These are phyloP conservation scores for Globisporangium rhizosaccharum DNA, from an alignment of 352 stramenopile genomes.

Conservation along the genomic window DNA sequence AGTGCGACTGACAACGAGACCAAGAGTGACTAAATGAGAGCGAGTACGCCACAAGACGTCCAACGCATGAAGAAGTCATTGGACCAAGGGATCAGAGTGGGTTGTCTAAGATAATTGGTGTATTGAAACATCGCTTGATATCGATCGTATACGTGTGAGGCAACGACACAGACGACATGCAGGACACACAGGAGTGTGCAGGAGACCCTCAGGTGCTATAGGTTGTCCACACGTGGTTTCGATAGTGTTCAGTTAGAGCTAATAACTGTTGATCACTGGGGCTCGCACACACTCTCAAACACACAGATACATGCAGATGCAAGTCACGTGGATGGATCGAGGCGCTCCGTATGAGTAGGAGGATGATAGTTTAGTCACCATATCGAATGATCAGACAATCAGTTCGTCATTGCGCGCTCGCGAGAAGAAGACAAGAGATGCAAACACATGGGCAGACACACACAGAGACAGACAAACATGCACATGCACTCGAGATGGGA, in stretches of 20 bases:
- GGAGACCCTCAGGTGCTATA: conserved; percentile 35
- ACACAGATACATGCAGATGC: not conserved
- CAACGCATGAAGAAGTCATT: no score
- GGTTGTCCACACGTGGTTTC: conserved; percentile 43
- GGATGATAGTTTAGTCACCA: conserved; percentile 44
- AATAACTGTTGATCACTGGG: conserved; percentile 86
- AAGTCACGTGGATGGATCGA: not conserved
- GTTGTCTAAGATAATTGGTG: not conserved
- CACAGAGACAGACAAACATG: not conserved
- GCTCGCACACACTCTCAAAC: not conserved
- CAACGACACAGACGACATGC: not conserved
- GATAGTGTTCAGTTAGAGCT: conserved; percentile 88
- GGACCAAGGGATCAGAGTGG: not conserved
- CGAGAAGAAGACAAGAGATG: not conserved
- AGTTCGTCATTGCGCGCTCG: conserved; percentile 43
- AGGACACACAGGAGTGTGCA: not conserved
- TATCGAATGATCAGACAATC: conserved; percentile 18
- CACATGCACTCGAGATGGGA: conserved; percentile 3
- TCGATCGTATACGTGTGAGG: no score
- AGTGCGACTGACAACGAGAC: not conserved
- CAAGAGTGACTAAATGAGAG: not conserved
- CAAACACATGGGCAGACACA: conserved; percentile 9
- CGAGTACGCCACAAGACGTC: not conserved
- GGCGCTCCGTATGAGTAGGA: conserved; percentile 73
- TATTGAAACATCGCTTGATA: not conserved